A percentile compares a stretch with the other conserved stretches of the same genome.
These are phyloP conservation scores for Microglena sp. DNA, from an alignment of 139 green algal genomes.

Conservation along the genomic window DNA sequence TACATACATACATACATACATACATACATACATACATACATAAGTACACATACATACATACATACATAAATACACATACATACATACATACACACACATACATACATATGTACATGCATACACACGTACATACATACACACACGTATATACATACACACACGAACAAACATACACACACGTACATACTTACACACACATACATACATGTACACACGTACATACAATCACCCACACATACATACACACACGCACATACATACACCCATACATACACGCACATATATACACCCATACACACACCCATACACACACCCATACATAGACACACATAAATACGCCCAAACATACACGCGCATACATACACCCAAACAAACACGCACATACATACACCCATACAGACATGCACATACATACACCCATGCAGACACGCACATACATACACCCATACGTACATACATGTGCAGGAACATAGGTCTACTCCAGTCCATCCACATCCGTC, in stretches of 20 bases:
- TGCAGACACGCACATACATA: not conserved
- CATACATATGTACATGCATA: not conserved
- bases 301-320: not conserved
- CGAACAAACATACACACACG: not conserved
- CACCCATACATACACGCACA: not conserved
- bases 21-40: not conserved
- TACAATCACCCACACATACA: not conserved
- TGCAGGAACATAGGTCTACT: not conserved
- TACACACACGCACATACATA: not conserved
- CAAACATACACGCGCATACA: not conserved
- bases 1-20: not conserved
- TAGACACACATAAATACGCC: not conserved
- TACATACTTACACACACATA: not conserved
- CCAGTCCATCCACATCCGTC: not conserved
- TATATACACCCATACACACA: not conserved
- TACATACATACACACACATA: not conserved
- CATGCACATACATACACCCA: not conserved
- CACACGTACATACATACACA: not conserved
- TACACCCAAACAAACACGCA: not conserved
- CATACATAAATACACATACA: not conserved
- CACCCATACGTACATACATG: not conserved
- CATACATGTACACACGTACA: not conserved
- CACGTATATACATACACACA: not conserved
- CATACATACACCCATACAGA: not conserved
- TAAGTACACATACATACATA: not conserved